Conservation (phyloP, 1,284 basidiomycete species). For the Ceratobasidium sp. region DNA sequence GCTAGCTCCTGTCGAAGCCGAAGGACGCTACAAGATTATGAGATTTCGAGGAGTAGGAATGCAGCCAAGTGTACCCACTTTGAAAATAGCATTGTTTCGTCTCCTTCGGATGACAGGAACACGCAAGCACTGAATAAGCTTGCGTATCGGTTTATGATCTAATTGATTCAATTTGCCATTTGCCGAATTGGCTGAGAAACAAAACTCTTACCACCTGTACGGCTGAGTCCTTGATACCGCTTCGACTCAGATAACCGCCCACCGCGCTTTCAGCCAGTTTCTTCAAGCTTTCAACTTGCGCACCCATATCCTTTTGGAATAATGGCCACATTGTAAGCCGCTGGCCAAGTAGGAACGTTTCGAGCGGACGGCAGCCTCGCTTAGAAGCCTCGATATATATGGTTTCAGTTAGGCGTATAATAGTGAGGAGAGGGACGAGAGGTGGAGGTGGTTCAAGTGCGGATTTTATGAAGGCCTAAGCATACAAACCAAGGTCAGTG, state of each 20-base stretch:
- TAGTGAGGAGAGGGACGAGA: conserved; percentile 77
- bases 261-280: conserved; percentile 74
- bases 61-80: conserved; percentile 65
- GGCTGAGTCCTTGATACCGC: conserved; percentile 71
- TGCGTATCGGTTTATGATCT: conserved; percentile 71
- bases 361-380: conserved; percentile 77
- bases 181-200: too few species aligned
- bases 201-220: conserved; percentile 70
- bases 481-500: neutral
- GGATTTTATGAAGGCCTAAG: conserved; percentile 70
- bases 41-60: neutral
- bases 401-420: conserved; percentile 87
- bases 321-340: conserved; percentile 89
- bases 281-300: conserved; percentile 80
- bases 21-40: conserved; percentile 63
- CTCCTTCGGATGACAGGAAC: conserved; percentile 77
- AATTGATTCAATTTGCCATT: too few species aligned
- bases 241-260: conserved; percentile 69
- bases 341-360: conserved; percentile 78
- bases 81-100: conserved; percentile 93
- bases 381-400: conserved; percentile 74
- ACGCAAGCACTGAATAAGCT: conserved; percentile 81
- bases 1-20: conserved; percentile 86
- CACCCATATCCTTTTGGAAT: conserved; percentile 88
- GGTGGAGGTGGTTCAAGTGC: conserved; percentile 74